Evolutionary conservation across 192 early-diverging fungal species (phyloP).

Genomic region (Dimargaris cristalligena): DNA sequence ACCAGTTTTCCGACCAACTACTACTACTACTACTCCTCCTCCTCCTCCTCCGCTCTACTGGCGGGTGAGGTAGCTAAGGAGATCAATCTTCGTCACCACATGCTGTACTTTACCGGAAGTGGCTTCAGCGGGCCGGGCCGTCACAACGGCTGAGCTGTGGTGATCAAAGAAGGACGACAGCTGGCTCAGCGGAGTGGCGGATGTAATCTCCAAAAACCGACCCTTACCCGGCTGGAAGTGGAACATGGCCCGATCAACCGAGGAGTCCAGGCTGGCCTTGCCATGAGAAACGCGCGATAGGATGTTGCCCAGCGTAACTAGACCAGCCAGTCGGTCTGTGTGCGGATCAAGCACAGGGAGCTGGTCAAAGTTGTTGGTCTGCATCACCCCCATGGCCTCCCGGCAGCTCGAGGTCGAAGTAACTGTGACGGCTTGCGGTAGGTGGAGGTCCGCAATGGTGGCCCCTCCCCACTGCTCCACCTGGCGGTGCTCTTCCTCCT

Average conservation of each 20-base stretch:
- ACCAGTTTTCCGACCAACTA: no score
- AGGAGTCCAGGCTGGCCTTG: constrained; percentile 42
- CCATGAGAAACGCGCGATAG: constrained; percentile 63
- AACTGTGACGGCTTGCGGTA: constrained; percentile 75
- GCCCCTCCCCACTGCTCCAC: constrained; percentile 66
- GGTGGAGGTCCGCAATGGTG: constrained; percentile 58
- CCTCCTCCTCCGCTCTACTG: not conserved
- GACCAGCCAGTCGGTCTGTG: constrained; percentile 46
- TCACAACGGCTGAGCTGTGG: constrained; percentile 80
- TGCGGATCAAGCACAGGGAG: constrained; percentile 62
- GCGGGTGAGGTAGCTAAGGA: constrained; percentile 52
- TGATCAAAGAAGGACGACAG: constrained; percentile 85
- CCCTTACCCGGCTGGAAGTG: constrained; percentile 40
- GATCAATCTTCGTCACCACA: constrained; percentile 92
- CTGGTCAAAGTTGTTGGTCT: constrained; percentile 84
- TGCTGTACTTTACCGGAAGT: constrained; percentile 41
- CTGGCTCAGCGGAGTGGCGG: constrained; percentile 63
- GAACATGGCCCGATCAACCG: constrained; percentile 67
- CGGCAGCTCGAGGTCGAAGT: constrained; percentile 49
- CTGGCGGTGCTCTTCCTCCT: constrained; percentile 40
- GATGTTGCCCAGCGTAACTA: constrained; percentile 78
- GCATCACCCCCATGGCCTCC: constrained; percentile 81
- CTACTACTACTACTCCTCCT: no score
- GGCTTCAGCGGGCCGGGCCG: constrained; percentile 38
- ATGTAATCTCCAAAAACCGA: constrained; percentile 73